Evolutionary conservation across 805 yeast genomes (phyloP).

Genomic region (Zygotorulaspora chibaensis): DNA sequence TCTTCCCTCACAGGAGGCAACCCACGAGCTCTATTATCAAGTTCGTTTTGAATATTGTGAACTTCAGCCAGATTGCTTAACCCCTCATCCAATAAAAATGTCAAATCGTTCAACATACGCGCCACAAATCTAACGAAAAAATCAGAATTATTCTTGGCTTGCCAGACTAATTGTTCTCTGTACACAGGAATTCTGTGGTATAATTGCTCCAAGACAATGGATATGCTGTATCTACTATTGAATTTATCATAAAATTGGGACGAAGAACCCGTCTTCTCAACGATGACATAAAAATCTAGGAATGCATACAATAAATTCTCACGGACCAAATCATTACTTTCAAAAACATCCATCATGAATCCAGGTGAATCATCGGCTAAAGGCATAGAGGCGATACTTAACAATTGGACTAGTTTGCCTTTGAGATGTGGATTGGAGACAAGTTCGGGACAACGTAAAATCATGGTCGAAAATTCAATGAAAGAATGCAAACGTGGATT

Average conservation of each 20-base stretch:
- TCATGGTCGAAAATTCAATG: slow-evolving; percentile 66
- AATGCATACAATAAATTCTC: slow-evolving; percentile 74
- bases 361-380: slow-evolving; percentile 60
- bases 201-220: slow-evolving; percentile 73
- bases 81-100: slow-evolving; percentile 87
- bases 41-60: slow-evolving; percentile 67
- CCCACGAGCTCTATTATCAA: slow-evolving; percentile 44
- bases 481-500: slow-evolving; percentile 52
- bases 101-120: slow-evolving; percentile 89
- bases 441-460: slow-evolving; percentile 78
- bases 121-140: slow-evolving; percentile 92
- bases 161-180: slow-evolving; percentile 61
- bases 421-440: slow-evolving; percentile 93
- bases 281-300: slow-evolving; percentile 86
- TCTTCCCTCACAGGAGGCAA: slow-evolving; percentile 42
- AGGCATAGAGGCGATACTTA: slow-evolving; percentile 70
- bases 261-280: slow-evolving; percentile 93
- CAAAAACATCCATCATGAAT: slow-evolving; percentile 62
- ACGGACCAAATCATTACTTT: slow-evolving; percentile 55
- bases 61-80: slow-evolving; percentile 73
- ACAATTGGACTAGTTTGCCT: slow-evolving; percentile 72
- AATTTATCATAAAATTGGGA: slow-evolving; percentile 96
- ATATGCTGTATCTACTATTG: slow-evolving; percentile 81
- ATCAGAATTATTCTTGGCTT: slow-evolving; percentile 64
- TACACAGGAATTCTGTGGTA: slow-evolving; percentile 68